Evolutionary conservation across 805 yeast genomes (phyloP).

Genomic region (Pichia gijzeniarum): DNA sequence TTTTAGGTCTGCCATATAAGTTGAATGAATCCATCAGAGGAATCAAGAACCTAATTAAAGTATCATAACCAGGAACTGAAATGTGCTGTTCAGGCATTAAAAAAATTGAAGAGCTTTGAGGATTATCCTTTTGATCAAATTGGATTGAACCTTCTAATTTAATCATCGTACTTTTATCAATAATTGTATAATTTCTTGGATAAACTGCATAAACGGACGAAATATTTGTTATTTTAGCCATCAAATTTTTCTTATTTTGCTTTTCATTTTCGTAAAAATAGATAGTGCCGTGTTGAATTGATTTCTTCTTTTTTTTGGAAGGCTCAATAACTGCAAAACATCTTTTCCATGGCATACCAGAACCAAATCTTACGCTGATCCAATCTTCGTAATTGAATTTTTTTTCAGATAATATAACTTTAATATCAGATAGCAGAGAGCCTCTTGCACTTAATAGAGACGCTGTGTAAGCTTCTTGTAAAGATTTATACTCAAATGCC

Average conservation of each 20-base stretch:
- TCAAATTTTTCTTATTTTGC: conserved; percentile 59
- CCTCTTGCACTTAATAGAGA: conserved; percentile 92
- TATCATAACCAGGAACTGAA: conserved; percentile 77
- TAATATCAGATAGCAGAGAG: conserved; percentile 76
- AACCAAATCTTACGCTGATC: conserved; percentile 91
- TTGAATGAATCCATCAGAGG: conserved; percentile 73
- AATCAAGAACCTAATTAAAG: conserved; percentile 71
- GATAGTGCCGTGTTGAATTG: conserved; percentile 55
- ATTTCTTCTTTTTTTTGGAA: conserved; percentile 42
- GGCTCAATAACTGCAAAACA: conserved; percentile 89
- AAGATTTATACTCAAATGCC: conserved; percentile 68
- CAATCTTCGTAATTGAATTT: conserved; percentile 87
- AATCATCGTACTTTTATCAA: conserved; percentile 82
- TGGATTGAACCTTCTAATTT: conserved; percentile 79
- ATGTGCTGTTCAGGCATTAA: conserved; percentile 82
- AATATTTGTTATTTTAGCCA: conserved; percentile 74
- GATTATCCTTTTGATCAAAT: conserved; percentile 44
- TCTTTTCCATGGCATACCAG: conserved; percentile 97
- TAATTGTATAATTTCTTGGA: conserved; percentile 75
- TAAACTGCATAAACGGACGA: conserved; percentile 81
- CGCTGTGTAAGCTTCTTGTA: conserved; percentile 96
- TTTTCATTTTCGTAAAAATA: conserved; percentile 80
- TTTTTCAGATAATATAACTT: conserved; percentile 73
- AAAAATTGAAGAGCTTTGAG: conserved; percentile 58
- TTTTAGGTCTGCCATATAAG: conserved; percentile 75